Evolutionary conservation across 805 yeast genomes (phyloP).

Genomic region (Candida stauntonica): DNA sequence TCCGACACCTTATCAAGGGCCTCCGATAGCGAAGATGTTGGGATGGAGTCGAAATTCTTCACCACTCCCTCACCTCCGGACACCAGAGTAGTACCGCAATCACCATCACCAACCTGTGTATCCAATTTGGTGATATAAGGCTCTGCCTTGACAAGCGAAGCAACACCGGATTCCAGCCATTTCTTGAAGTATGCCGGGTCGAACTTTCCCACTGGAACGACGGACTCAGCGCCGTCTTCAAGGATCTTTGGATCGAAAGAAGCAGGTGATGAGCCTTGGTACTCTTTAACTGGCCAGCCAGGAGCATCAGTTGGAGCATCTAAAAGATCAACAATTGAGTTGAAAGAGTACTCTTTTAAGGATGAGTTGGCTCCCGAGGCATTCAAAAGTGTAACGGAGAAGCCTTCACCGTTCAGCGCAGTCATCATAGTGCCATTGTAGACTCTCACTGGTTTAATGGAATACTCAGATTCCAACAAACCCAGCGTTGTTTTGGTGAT

Average conservation of each 20-base stretch:
- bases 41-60: slow-evolving; percentile 42
- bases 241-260: slow-evolving; percentile 27
- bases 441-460: slow-evolving; percentile 60
- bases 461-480: slow-evolving; percentile 47
- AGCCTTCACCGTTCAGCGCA: slow-evolving; percentile 89
- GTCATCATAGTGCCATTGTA: slow-evolving; percentile 81
- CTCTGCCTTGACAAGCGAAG: slow-evolving; percentile 56
- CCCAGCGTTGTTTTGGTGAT: slow-evolving; percentile 58
- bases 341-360: slow-evolving; percentile 26
- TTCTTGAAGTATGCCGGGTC: slow-evolving; percentile 30
- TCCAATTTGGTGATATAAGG: slow-evolving; percentile 83
- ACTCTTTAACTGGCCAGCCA: slow-evolving; percentile 57
- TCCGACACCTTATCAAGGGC: slow-evolving; percentile 74
- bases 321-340: slow-evolving; percentile 46
- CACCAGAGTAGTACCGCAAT: slow-evolving; percentile 89
- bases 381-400: slow-evolving; percentile 78
- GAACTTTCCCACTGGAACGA: slow-evolving; percentile 33
- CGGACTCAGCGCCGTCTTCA: slow-evolving; percentile 29
- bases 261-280: slow-evolving; percentile 27
- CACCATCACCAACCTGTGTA: slow-evolving; percentile 93
- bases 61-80: slow-evolving; percentile 75
- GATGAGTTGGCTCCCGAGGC: slow-evolving; percentile 45
- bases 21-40: slow-evolving; percentile 40
- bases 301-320: slow-evolving; percentile 76
- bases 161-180: slow-evolving; percentile 46